phyloP scores from a whole-genome alignment of 305 asterid species.

The Rubia balearica region DNA sequence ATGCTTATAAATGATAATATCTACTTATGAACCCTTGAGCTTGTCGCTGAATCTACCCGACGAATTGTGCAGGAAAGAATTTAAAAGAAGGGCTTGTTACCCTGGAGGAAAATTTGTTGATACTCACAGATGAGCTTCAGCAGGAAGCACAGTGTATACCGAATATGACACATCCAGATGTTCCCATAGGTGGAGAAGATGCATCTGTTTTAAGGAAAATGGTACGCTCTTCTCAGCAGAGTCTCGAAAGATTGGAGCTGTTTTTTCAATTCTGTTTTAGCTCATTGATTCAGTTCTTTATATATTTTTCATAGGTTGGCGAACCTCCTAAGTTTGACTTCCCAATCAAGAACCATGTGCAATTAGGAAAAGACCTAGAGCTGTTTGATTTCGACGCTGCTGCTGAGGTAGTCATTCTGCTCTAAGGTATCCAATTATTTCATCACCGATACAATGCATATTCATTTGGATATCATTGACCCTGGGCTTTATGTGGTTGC shows the following conservation, averaged over 20 bases:
- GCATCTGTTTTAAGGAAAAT: conserved; percentile 58
- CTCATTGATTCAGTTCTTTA: conserved; percentile 12
- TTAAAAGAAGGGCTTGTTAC: conserved; percentile 66
- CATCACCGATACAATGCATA: conserved; percentile 4
- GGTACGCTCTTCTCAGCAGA: conserved; percentile 28
- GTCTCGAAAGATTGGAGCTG: not conserved
- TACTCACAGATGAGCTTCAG: conserved; percentile 71
- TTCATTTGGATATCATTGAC: not conserved
- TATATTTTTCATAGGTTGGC: conserved; percentile 46
- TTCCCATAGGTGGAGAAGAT: conserved; percentile 79
- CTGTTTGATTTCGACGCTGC: conserved; percentile 92
- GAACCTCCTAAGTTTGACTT: conserved; percentile 67
- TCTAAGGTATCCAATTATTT: conserved; percentile 23
- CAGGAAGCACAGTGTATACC: conserved; percentile 90
- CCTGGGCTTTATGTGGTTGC: not conserved
- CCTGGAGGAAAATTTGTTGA: conserved; percentile 71
- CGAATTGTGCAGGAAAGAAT: conserved; percentile 54
- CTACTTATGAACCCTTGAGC: conserved; percentile 1
- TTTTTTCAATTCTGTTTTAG: not conserved
- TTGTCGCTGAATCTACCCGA: not conserved
- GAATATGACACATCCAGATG: conserved; percentile 94
- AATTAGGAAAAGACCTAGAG: conserved; percentile 83
- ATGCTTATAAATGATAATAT: conserved; percentile 1
- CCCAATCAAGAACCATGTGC: conserved; percentile 78
- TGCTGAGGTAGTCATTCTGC: conserved; percentile 65